Base-by-base conservation (phyloP, 208 protist species). In the Trypanosoma cruzi region DNA sequence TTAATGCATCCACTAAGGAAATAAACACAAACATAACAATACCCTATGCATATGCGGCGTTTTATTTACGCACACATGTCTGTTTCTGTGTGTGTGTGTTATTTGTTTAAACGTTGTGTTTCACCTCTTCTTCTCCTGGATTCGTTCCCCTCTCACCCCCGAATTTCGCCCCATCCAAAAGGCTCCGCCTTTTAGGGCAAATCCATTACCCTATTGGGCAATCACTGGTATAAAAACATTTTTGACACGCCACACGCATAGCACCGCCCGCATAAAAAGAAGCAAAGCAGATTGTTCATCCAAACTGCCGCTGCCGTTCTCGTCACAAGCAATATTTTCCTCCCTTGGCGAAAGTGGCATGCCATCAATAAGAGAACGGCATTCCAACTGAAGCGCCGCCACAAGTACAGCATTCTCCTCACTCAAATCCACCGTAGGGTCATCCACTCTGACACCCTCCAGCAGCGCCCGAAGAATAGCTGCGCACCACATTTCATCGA, bases 211-310 rank as follows among this genome's bases (percentile, higher is more conserved):
- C 4, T 34, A 13, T 52, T 54, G 40, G 36, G 42, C 20, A 8
- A 20, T 26, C 32, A 53, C 6, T 24, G 61, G 53, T 4, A 57
- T 22, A 28, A 76, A 71, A 85, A 88, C 79, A 60, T 94, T 94
- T 65, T 90, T 89, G 22, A 61, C 37, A 0, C 79, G 68, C 88
- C 88, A 94, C 1, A 76, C 75, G 1, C 64, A 60, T 6, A 89
- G 50, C 22, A 89, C 20, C 0, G 74, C 58, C 8, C 42, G 32
- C 11, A 90, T 55, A 72, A 80, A 87, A 13, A 53, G 52, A 40
- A 62, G 57, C 32, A 90, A 55, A 70, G 85, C 37, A 42, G 46
- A 20, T 16, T 70, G 42, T 36, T 14, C 52, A 64, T 67, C 55
- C 14, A 55, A 34, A 55, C 5, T 29, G 22, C 34, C 3, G 49